phyloP scores from a whole-genome alignment of 2,329 filamentous ascomycete genomes.

The Calonectria naviculata region DNA sequence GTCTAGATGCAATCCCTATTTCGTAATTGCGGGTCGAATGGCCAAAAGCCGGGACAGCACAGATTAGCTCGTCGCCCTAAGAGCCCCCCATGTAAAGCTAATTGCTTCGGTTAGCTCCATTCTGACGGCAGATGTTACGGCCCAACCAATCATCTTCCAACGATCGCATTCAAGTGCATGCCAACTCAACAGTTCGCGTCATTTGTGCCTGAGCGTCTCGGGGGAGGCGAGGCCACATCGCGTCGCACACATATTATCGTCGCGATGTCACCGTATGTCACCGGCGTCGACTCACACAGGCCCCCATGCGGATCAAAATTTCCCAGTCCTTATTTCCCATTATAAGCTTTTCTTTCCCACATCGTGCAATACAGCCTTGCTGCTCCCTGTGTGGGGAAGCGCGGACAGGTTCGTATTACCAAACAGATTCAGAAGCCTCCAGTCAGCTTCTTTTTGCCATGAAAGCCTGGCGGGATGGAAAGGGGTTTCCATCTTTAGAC shows the following conservation, averaged over 20 bases:
- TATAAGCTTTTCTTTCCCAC: no score
- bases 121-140: neutral
- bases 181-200: neutral
- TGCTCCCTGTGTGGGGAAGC: no score
- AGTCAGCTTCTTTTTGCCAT: no score
- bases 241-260: neutral
- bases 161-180: neutral
- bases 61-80: neutral
- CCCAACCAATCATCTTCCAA: neutral
- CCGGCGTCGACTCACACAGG: neutral
- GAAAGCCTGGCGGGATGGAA: no score
- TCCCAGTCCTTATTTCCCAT: neutral
- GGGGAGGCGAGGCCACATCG: neutral
- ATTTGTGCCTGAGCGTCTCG: neutral
- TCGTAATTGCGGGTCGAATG: constrained; percentile 5
- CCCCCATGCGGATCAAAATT: neutral
- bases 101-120: neutral
- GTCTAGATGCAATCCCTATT: neutral
- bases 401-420: no score
- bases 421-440: no score
- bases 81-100: neutral
- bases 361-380: neutral
- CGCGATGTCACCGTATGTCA: no score
- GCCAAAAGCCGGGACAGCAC: neutral
- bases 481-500: neutral